phyloP scores from a whole-genome alignment of 768 basidiomycete genomes.

The Neoboletus subvelutipes region DNA sequence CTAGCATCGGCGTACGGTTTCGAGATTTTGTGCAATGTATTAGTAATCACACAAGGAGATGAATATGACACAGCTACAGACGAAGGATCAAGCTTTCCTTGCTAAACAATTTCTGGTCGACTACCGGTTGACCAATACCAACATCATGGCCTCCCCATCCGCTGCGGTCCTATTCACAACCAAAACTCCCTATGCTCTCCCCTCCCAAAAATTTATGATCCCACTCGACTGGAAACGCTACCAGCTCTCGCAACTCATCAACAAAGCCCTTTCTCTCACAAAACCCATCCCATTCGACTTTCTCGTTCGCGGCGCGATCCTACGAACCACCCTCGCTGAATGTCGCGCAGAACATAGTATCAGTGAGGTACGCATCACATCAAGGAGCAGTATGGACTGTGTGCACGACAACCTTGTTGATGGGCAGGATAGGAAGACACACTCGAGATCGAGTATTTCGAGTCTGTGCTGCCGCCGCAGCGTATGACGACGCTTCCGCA shows the following conservation, averaged over 20 bases:
- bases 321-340: constrained; percentile 54
- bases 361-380: not conserved
- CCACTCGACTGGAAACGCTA: constrained; percentile 90
- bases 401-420: constrained; percentile 10
- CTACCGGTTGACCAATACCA: not conserved
- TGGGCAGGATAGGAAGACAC: constrained; percentile 68
- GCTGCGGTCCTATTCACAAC: constrained; percentile 21
- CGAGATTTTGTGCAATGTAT: not conserved
- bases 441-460: constrained; percentile 88
- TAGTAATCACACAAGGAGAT: too few species aligned
- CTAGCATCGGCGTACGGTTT: too few species aligned
- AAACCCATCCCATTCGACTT: constrained; percentile 92
- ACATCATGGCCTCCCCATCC: constrained; percentile 6
- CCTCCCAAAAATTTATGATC: constrained; percentile 89
- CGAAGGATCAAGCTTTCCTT: too few species aligned
- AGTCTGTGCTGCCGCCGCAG: constrained; percentile 84
- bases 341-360: not conserved
- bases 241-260: constrained; percentile 94
- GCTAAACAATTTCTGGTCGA: not conserved
- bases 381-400: not conserved
- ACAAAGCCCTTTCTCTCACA: constrained; percentile 72
- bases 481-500: constrained; percentile 76
- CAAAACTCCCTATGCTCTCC: constrained; percentile 20
- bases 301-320: constrained; percentile 73
- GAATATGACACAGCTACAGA: not conserved